These are phyloP conservation scores for Morella rubra DNA, from an alignment of 306 rosid genomes.

Conservation along the genomic window DNA sequence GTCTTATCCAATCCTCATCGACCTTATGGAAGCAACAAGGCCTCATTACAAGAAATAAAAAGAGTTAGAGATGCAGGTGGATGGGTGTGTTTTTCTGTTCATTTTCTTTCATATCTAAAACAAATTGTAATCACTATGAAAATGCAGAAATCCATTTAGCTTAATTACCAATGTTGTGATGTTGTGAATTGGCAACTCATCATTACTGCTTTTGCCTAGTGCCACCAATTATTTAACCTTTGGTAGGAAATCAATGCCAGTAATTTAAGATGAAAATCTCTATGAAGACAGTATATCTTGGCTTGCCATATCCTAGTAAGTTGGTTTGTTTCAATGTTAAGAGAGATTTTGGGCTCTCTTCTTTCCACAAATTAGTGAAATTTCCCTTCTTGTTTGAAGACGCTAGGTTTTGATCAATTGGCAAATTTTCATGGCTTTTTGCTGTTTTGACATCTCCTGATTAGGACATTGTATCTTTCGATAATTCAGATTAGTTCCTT, in stretches of 20 bases:
- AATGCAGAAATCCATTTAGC: neutral
- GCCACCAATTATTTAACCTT: neutral
- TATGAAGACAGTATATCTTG: neutral
- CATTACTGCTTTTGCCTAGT: neutral
- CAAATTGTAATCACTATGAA: neutral
- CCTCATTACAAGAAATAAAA: conserved; percentile 79
- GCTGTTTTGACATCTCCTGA: neutral
- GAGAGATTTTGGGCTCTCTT: neutral
- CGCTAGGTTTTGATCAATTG: conserved; percentile 9
- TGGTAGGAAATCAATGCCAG: neutral
- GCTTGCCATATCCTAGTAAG: conserved; percentile 15
- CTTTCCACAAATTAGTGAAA: neutral
- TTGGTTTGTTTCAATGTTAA: conserved; percentile 15
- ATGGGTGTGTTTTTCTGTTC: conserved; percentile 96
- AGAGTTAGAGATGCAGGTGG: conserved; percentile 99
- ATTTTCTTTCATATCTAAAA: conserved; percentile 1
- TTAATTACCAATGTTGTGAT: neutral
- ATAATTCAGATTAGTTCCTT: neutral
- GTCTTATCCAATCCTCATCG: conserved; percentile 82
- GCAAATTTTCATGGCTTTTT: conserved; percentile 8
- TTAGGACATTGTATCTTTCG: neutral
- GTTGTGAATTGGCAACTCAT: neutral
- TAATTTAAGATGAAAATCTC: conserved; percentile 8
- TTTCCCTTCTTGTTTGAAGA: conserved; percentile 6
- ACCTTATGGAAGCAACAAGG: conserved; percentile 84